A percentile compares a stretch with the other conserved stretches of the same genome.
Evolutionary conservation across 345 rosid species (phyloP).

Genomic region (Crucihimalaya himalaica): DNA sequence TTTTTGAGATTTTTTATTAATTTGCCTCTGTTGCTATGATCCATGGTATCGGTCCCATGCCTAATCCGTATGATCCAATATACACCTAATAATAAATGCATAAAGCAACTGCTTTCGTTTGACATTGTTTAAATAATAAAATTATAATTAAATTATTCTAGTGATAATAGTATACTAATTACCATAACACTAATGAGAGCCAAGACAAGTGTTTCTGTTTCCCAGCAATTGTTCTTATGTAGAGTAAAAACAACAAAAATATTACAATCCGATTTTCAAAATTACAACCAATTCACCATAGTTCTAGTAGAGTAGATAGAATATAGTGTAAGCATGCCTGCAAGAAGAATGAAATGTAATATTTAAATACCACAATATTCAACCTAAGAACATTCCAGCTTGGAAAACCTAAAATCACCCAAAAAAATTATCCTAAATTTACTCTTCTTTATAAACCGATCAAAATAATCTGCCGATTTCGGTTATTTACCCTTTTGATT

Average conservation of each 20-base stretch:
- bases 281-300: not conserved
- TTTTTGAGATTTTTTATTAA: too few species aligned
- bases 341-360: slow-evolving; percentile 54
- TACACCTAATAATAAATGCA: slow-evolving; percentile 32
- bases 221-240: slow-evolving; percentile 56
- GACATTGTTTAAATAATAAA: not conserved
- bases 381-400: slow-evolving; percentile 74
- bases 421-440: too few species aligned
- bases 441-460: too few species aligned
- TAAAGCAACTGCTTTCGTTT: not conserved
- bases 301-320: not conserved
- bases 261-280: not conserved
- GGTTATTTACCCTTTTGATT: not conserved
- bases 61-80: slow-evolving; percentile 44
- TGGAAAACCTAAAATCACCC: slow-evolving; percentile 59
- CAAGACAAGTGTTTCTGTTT: slow-evolving; percentile 32
- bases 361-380: slow-evolving; percentile 62
- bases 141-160: too few species aligned
- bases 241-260: not conserved
- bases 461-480: not conserved
- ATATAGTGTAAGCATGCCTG: slow-evolving; percentile 44
- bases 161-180: not conserved
- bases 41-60: slow-evolving; percentile 55
- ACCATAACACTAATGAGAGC: slow-evolving; percentile 44
- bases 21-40: slow-evolving; percentile 48